These are phyloP conservation scores for Paraphoma chrysanthemicola DNA, from an alignment of 2,329 filamentous ascomycete species.

Conservation along the genomic window DNA sequence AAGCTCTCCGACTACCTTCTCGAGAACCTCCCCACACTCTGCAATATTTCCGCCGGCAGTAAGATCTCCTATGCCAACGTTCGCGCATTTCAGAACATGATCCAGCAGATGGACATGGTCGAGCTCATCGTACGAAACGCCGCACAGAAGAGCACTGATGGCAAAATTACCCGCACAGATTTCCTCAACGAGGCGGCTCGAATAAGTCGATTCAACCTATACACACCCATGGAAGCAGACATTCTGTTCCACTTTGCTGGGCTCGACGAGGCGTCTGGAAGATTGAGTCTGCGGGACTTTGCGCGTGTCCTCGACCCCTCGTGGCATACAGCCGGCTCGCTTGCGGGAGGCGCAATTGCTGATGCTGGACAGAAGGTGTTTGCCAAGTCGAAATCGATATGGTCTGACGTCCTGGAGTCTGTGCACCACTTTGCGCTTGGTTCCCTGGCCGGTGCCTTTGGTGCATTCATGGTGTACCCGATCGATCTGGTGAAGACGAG, in stretches of 20 bases:
- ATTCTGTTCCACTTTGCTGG: constrained; percentile 99
- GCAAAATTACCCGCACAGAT: constrained; percentile 91
- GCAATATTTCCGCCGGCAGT: constrained; percentile 89
- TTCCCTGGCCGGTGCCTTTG: constrained; percentile 91
- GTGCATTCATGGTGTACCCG: constrained; percentile 99
- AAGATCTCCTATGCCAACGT: constrained; percentile 99
- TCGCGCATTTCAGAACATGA: constrained; percentile 96
- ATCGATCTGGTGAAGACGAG: constrained; percentile 99
- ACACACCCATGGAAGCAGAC: constrained; percentile 98
- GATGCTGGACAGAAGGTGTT: constrained; percentile 61
- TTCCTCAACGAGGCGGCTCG: constrained; percentile 93
- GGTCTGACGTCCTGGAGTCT: constrained; percentile 75
- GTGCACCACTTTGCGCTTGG: constrained; percentile 90
- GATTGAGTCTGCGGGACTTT: constrained; percentile 83
- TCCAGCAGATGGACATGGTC: constrained; percentile 96
- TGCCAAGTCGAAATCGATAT: constrained; percentile 62
- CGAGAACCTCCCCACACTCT: constrained; percentile 87
- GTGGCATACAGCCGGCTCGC: constrained; percentile 74
- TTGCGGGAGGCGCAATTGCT: constrained; percentile 58
- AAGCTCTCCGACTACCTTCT: constrained; percentile 97
- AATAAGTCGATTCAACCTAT: constrained; percentile 91
- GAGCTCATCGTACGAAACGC: constrained; percentile 92
- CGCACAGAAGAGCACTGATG: constrained; percentile 80
- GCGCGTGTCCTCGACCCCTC: constrained; percentile 93
- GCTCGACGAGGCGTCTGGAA: constrained; percentile 85